Conservation (phyloP, 805 yeast genomes). For the Ogataea ganodermae region DNA sequence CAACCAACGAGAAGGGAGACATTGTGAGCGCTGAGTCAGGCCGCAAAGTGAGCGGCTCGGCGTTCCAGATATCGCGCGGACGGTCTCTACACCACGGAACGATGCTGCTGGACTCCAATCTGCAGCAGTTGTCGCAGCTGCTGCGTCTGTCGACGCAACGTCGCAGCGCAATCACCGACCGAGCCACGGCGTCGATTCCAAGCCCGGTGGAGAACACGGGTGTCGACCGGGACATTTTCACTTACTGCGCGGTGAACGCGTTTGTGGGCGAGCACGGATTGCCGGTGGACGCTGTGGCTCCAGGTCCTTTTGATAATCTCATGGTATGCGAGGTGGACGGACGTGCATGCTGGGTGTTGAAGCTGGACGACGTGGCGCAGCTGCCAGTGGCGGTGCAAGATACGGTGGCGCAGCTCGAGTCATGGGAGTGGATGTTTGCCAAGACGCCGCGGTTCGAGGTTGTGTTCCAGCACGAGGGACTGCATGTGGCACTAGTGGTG, state of each 20-base stretch:
- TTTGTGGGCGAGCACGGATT: constrained; percentile 36
- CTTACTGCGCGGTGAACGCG: constrained; percentile 42
- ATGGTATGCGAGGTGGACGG: constrained; percentile 7
- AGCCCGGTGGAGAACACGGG: constrained; percentile 75
- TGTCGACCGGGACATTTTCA: constrained; percentile 47
- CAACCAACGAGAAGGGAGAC: constrained; percentile 78
- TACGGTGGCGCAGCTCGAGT: constrained; percentile 43
- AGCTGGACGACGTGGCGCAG: constrained; percentile 26
- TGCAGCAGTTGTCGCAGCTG: constrained; percentile 60
- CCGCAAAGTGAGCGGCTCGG: constrained; percentile 86
- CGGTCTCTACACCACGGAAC: constrained; percentile 95
- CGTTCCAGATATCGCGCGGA: constrained; percentile 81
- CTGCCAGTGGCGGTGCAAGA: constrained; percentile 42
- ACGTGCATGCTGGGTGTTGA: constrained; percentile 24
- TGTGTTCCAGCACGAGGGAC: constrained; percentile 37
- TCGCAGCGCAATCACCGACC: constrained; percentile 25
- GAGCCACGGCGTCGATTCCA: constrained; percentile 69
- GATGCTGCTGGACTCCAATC: constrained; percentile 71
- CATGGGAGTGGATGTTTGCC: constrained; percentile 78
- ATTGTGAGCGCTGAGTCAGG: constrained; percentile 50
- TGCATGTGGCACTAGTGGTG: constrained; percentile 42
- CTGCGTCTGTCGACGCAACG: constrained; percentile 40
- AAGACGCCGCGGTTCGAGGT: constrained; percentile 75
- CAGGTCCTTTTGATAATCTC: constrained; percentile 19
- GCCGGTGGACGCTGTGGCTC: constrained; percentile 11